Conservation (phyloP, 225 moss, liverwort and hornwort genomes). For the Pleurozium schreberi region DNA sequence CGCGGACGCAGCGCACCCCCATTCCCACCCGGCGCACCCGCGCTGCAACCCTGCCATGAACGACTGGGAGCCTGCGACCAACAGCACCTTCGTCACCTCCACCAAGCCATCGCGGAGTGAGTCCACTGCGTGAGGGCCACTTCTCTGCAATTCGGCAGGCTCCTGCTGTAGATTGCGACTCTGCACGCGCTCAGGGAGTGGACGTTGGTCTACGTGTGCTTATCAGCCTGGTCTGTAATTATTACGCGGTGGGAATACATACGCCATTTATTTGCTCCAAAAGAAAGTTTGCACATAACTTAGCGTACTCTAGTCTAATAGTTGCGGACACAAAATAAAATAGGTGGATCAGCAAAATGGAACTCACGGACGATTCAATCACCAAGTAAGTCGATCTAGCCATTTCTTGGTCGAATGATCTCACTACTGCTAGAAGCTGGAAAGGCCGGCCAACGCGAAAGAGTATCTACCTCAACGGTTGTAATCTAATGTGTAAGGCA, state of each 20-base stretch:
- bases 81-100: not conserved
- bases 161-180: not conserved
- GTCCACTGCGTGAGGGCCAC: not conserved
- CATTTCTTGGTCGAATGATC: not conserved
- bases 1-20: not conserved
- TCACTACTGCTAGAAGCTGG: too few relatives aligned
- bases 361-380: not conserved
- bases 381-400: not conserved
- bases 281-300: too few relatives aligned
- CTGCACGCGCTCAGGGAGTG: not conserved
- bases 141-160: not conserved
- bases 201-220: not conserved
- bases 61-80: slow-evolving; percentile 37
- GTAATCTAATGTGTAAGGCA: not conserved
- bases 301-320: not conserved
- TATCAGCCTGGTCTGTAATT: not conserved
- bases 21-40: not conserved
- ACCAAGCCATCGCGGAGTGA: slow-evolving; percentile 28
- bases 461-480: not conserved
- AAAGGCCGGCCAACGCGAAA: not conserved
- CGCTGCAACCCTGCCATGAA: slow-evolving; percentile 42
- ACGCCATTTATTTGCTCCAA: too few relatives aligned
- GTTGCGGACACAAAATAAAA: not conserved
- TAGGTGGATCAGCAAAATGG: not conserved
- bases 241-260: not conserved